phyloP scores from a whole-genome alignment of 2,329 filamentous ascomycete species.

The Aspergillus tubingensis region DNA sequence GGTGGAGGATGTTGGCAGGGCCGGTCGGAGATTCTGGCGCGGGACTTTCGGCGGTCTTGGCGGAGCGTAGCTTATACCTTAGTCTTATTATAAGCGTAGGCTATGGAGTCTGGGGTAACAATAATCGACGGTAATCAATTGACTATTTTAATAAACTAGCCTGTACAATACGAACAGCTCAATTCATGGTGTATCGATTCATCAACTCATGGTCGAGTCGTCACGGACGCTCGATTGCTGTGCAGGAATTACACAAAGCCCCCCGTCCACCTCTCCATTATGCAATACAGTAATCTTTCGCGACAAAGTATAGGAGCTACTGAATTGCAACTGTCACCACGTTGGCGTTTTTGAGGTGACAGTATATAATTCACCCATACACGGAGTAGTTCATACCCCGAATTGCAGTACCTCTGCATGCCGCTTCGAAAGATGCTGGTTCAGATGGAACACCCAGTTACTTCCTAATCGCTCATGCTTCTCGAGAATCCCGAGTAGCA shows the following conservation, averaged over 20 bases:
- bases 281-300: conserved; percentile 19
- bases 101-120: too few relatives aligned
- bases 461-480: conserved; percentile 15
- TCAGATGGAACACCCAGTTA: conserved; percentile 8
- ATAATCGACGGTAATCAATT: too few relatives aligned
- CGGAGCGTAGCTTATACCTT: neutral
- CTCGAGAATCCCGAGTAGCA: conserved; percentile 29
- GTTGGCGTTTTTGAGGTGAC: too few relatives aligned
- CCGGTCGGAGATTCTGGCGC: conserved; percentile 7
- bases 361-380: conserved; percentile 1
- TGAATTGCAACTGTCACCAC: too few relatives aligned
- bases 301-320: neutral
- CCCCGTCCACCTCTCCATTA: conserved; percentile 20
- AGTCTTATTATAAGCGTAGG: too few relatives aligned
- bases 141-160: too few relatives aligned
- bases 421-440: conserved; percentile 9
- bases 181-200: conserved; percentile 31
- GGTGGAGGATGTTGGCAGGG: neutral
- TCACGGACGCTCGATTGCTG: conserved; percentile 29
- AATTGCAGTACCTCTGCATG: conserved; percentile 1
- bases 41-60: conserved; percentile 5
- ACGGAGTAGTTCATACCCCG: neutral
- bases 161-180: too few relatives aligned
- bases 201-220: conserved; percentile 32
- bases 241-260: conserved; percentile 25